Evolutionary conservation across 371 early-diverging fungal genomes (phyloP).

Genomic region (Mortierella sp.): DNA sequence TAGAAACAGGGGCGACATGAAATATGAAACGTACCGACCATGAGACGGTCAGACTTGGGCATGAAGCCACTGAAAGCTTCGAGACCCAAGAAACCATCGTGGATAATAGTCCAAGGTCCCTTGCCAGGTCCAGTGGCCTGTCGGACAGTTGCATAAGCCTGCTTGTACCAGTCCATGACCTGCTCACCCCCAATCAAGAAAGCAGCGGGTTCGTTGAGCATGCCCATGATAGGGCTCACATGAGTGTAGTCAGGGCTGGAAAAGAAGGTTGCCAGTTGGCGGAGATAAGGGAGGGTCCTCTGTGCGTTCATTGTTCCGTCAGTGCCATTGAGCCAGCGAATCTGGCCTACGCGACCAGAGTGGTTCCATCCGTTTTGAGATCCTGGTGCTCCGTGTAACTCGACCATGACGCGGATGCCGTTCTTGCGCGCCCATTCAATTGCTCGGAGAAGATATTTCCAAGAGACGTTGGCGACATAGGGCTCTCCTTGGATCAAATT

Average conservation of each 20-base stretch:
- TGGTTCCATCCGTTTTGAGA: conserved; percentile 71
- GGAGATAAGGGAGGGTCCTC: conserved; percentile 36
- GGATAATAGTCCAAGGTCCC: conserved; percentile 29
- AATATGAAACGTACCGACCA: conserved; percentile 4
- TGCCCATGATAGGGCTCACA: conserved; percentile 68
- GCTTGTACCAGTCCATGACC: conserved; percentile 25
- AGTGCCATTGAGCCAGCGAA: conserved; percentile 38
- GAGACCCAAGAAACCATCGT: conserved; percentile 50
- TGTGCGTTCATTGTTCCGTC: conserved; percentile 37
- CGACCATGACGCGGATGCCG: conserved; percentile 70
- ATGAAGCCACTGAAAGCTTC: conserved; percentile 20
- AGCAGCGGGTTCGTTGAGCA: conserved; percentile 59
- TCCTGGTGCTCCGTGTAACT: conserved; percentile 75
- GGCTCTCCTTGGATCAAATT: conserved; percentile 60
- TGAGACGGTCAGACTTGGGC: conserved; percentile 24
- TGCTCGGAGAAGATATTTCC: conserved; percentile 63
- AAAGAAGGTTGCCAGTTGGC: conserved; percentile 44
- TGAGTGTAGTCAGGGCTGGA: conserved; percentile 60
- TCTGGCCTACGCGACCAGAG: conserved; percentile 52
- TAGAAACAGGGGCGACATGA: neutral
- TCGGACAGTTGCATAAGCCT: conserved; percentile 31
- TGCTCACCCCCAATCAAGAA: conserved; percentile 14
- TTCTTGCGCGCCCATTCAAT: conserved; percentile 69
- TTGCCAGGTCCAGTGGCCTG: conserved; percentile 13
- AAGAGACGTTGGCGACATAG: conserved; percentile 56